These are phyloP conservation scores for Candida dajiaensis DNA, from an alignment of 805 yeast genomes.

Conservation along the genomic window DNA sequence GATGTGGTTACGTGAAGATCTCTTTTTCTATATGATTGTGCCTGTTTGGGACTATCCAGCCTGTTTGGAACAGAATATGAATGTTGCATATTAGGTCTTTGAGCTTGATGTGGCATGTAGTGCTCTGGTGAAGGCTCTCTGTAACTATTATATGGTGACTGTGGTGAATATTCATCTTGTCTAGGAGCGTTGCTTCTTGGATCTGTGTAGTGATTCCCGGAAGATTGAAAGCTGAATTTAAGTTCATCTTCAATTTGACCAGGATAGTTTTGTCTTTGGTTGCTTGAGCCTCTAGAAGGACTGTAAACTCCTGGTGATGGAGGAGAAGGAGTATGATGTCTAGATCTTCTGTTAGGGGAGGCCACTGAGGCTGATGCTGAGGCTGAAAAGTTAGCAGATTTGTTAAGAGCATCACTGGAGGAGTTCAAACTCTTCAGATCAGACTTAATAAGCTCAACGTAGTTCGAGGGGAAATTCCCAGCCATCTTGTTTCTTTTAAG, in stretches of 20 bases:
- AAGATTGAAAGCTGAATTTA: conserved; percentile 24
- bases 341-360: background rate
- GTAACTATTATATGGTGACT: conserved; percentile 5
- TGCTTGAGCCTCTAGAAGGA: background rate
- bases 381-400: background rate
- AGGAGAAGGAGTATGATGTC: background rate
- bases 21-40: background rate
- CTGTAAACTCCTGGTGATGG: background rate
- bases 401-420: background rate
- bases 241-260: conserved; percentile 15
- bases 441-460: conserved; percentile 55
- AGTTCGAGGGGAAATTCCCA: conserved; percentile 86
- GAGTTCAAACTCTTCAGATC: conserved; percentile 6
- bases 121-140: background rate
- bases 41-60: conserved; percentile 5
- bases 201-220: conserved; percentile 16
- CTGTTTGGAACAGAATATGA: conserved; percentile 20
- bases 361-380: background rate
- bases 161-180: conserved; percentile 4
- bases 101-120: conserved; percentile 1
- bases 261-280: background rate
- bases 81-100: conserved; percentile 7
- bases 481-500: conserved; percentile 72
- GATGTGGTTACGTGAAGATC: background rate
- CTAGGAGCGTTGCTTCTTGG: background rate